Percentiles rank a stretch among this genome's conserved stretches.
Conservation (phyloP, 2,329 filamentous ascomycete genomes). For the Aaosphaeria pasadenensis region DNA sequence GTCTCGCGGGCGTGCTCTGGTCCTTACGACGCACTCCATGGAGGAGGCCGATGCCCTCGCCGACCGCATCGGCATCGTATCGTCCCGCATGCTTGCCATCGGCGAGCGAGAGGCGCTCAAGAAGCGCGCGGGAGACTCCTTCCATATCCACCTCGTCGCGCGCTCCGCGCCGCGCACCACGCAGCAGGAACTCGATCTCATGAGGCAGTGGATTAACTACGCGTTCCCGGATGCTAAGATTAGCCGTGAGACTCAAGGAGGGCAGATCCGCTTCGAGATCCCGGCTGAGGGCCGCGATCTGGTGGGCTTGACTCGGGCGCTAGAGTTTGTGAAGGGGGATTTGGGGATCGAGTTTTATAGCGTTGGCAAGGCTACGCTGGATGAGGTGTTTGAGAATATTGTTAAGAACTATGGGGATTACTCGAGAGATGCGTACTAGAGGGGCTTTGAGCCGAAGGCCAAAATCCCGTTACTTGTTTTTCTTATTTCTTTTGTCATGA, state of each 20-base stretch:
- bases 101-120: conserved; percentile 63
- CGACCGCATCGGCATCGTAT: conserved; percentile 82
- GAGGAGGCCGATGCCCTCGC: conserved; percentile 87
- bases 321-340: conserved; percentile 66
- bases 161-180: conserved; percentile 68
- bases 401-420: conserved; percentile 69
- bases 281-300: conserved; percentile 54
- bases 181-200: conserved; percentile 59
- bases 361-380: conserved; percentile 78
- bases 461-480: too few relatives aligned
- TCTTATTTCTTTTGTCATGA: too few relatives aligned
- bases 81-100: conserved; percentile 77
- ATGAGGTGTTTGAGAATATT: conserved; percentile 84
- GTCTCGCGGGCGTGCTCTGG: conserved; percentile 72
- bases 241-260: conserved; percentile 58
- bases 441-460: too few relatives aligned
- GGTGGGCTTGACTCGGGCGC: conserved; percentile 62
- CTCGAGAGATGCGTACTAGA: too few relatives aligned
- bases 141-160: conserved; percentile 77
- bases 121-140: conserved; percentile 56
- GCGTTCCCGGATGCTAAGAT: conserved; percentile 62
- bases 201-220: conserved; percentile 62
- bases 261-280: conserved; percentile 77
- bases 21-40: conserved; percentile 86
- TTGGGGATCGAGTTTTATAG: conserved; percentile 80